Conservation (phyloP, 768 basidiomycete genomes). For the Naganishia kalamii region DNA sequence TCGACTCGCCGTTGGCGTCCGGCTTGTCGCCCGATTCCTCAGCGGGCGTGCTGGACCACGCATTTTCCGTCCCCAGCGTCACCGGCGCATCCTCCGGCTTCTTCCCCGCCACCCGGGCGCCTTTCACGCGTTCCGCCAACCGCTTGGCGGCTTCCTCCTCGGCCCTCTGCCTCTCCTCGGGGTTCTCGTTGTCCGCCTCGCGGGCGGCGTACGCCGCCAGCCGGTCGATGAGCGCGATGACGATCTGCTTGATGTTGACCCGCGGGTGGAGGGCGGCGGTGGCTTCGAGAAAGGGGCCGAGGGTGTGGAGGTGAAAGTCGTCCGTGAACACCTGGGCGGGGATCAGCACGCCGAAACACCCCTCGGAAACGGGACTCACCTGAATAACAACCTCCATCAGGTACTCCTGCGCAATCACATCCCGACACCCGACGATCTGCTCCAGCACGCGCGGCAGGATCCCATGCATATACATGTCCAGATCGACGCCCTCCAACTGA, state of each 20-base stretch:
- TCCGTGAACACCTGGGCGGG: constrained; percentile 83
- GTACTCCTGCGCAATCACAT: constrained; percentile 97
- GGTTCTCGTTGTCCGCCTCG: constrained; percentile 92
- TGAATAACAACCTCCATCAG: constrained; percentile 99
- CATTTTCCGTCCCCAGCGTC: neutral
- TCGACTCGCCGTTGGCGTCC: neutral
- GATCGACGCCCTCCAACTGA: constrained; percentile 91
- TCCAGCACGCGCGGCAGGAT: constrained; percentile 92
- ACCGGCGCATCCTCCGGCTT: neutral
- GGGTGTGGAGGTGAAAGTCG: constrained; percentile 91
- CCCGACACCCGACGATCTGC: constrained; percentile 97
- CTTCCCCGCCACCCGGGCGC: constrained; percentile 40
- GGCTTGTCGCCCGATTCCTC: neutral
- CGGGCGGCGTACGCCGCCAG: constrained; percentile 92
- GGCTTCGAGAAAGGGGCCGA: constrained; percentile 92
- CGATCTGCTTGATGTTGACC: constrained; percentile 97
- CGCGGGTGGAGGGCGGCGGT: constrained; percentile 95
- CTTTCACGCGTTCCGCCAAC: constrained; percentile 76
- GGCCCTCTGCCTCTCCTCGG: constrained; percentile 84
- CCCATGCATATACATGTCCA: constrained; percentile 75
- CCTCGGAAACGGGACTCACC: constrained; percentile 50
- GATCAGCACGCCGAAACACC: neutral
- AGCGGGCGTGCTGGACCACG: neutral
- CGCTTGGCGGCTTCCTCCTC: constrained; percentile 88
- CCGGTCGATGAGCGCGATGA: constrained; percentile 93